Evolutionary conservation across 345 rosid species (phyloP).

Genomic region (Syzygium aromaticum): DNA sequence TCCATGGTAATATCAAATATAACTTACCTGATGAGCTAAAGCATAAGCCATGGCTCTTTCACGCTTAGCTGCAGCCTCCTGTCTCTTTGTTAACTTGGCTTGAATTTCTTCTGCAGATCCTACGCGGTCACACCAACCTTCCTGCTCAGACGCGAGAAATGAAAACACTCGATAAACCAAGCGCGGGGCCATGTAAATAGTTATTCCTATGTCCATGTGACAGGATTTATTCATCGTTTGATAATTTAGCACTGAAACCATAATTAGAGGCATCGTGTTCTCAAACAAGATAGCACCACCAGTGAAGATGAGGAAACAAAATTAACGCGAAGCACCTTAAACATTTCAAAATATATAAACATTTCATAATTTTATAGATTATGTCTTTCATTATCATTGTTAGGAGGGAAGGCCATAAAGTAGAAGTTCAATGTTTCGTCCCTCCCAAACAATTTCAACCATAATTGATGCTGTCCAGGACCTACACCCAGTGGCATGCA

Average conservation of each 20-base stretch:
- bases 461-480: neutral
- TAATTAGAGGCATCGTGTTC: neutral
- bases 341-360: neutral
- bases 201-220: neutral
- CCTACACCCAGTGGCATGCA: neutral
- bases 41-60: conserved; percentile 99
- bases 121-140: conserved; percentile 93
- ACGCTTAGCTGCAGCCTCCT: conserved; percentile 98
- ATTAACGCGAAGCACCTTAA: neutral
- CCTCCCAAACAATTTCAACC: neutral
- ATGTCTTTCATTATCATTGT: neutral
- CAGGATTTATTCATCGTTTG: neutral
- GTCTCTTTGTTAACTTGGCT: conserved; percentile 80
- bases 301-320: neutral
- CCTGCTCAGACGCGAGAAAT: conserved; percentile 25
- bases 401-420: neutral
- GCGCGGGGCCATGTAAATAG: neutral
- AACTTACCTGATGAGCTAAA: conserved; percentile 81
- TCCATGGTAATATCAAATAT: neutral
- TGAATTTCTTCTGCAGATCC: conserved; percentile 97
- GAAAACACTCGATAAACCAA: neutral
- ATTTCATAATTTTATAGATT: neutral
- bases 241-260: neutral
- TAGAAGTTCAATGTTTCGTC: neutral
- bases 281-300: neutral